phyloP scores from a whole-genome alignment of 2,329 filamentous ascomycete genomes.

The Elsinoe arachidis region DNA sequence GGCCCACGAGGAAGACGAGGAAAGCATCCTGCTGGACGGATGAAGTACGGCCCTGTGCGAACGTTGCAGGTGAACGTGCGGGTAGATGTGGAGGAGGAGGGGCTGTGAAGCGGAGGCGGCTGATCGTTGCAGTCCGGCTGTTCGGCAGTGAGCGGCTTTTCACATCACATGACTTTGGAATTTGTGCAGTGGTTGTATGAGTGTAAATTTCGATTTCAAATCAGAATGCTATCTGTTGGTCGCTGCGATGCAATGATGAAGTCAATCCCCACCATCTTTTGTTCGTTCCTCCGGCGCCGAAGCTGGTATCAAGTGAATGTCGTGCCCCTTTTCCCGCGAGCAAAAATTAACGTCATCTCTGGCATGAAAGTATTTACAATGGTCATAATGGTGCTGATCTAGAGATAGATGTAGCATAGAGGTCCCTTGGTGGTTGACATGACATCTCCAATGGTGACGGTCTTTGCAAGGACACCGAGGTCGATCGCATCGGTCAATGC shows the following conservation, averaged over 20 bases:
- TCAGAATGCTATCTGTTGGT: too few relatives aligned
- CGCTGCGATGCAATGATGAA: neutral
- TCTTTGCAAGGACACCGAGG: conserved; percentile 30
- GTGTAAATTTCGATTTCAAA: too few relatives aligned
- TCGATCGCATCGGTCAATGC: conserved; percentile 36
- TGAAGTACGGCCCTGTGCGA: neutral
- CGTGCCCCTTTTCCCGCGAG: neutral
- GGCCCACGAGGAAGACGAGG: neutral
- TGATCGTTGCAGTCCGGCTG: neutral
- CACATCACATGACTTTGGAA: neutral
- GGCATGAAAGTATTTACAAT: neutral
- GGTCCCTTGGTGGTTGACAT: conserved; percentile 37
- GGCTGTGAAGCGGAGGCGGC: too few relatives aligned
- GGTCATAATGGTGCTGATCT: neutral
- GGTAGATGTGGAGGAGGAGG: neutral
- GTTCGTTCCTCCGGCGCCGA: neutral
- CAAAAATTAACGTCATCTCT: neutral
- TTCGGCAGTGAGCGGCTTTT: neutral
- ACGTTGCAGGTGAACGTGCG: neutral
- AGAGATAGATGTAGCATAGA: conserved; percentile 40
- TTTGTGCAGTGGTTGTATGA: neutral
- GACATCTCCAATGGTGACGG: conserved; percentile 31
- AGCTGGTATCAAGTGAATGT: conserved; percentile 8
- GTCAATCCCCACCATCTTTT: neutral
- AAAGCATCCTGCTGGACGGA: neutral